A percentile compares a stretch with the other conserved stretches of the same genome.
Conservation (phyloP, 768 basidiomycete genomes). For the Russula sp. region DNA sequence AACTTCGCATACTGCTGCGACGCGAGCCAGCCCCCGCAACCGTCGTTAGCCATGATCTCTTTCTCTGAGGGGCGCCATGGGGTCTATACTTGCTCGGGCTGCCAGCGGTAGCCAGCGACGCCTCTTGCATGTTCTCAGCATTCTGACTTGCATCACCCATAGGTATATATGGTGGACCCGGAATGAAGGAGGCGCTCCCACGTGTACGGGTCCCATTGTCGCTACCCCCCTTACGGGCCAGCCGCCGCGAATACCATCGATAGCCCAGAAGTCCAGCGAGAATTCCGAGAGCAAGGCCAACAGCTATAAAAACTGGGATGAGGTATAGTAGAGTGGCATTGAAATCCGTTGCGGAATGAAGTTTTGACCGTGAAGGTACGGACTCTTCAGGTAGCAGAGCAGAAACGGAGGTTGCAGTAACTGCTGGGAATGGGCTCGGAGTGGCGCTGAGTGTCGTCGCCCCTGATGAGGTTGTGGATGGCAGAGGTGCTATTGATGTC, state of each 20-base stretch:
- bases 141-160: neutral
- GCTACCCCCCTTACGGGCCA: neutral
- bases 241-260: constrained; percentile 20
- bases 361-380: constrained; percentile 12
- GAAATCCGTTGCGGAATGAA: neutral
- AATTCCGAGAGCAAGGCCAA: constrained; percentile 27
- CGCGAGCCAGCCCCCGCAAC: neutral
- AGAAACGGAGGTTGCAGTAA: constrained; percentile 23
- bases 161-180: constrained; percentile 30
- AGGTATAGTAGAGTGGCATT: constrained; percentile 30
- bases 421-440: constrained; percentile 5
- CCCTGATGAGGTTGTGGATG: neutral
- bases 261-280: constrained; percentile 25
- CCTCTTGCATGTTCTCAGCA: neutral
- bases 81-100: constrained; percentile 23
- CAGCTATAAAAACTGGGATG: constrained; percentile 28
- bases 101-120: neutral
- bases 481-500: neutral
- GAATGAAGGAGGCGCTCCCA: constrained; percentile 19
- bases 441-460: neutral
- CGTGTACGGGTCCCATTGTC: neutral
- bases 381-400: constrained; percentile 28
- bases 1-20: neutral
- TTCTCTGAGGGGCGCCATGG: constrained; percentile 7
- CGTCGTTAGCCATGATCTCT: constrained; percentile 9